Conservation (phyloP, 805 yeast species). For the Wickerhamomyces mucosus region DNA sequence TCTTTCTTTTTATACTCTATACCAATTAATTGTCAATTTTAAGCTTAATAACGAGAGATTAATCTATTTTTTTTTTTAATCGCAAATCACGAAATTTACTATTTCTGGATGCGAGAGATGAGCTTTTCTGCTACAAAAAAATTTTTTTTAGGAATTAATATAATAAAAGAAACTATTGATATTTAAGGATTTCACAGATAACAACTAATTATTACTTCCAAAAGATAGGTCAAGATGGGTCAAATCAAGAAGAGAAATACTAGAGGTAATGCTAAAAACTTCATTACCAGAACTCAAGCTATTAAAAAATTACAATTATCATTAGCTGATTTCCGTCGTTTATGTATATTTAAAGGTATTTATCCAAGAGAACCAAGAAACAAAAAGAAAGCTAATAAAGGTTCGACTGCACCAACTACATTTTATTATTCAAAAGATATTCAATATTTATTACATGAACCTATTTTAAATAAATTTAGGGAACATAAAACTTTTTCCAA, state of each 20-base stretch:
- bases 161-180: too few relatives aligned
- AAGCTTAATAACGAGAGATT: too few relatives aligned
- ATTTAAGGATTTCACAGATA: too few relatives aligned
- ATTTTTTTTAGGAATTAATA: too few relatives aligned
- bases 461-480: conserved; percentile 82
- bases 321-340: conserved; percentile 90
- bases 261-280: conserved; percentile 85
- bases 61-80: too few relatives aligned
- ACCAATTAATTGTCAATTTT: too few relatives aligned
- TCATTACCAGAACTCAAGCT: conserved; percentile 91
- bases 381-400: conserved; percentile 94
- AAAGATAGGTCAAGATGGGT: background rate
- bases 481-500: conserved; percentile 92
- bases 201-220: too few relatives aligned
- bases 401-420: conserved; percentile 93
- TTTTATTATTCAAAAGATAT: conserved; percentile 92
- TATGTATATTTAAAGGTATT: conserved; percentile 96
- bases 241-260: conserved; percentile 67
- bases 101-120: too few relatives aligned
- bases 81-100: too few relatives aligned
- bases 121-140: too few relatives aligned
- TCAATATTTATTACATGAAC: conserved; percentile 91
- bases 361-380: conserved; percentile 95
- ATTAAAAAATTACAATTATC: conserved; percentile 86
- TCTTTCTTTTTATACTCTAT: too few relatives aligned